Base-by-base conservation (phyloP, 495 filamentous ascomycete genomes). In the Neurospora discreta region DNA sequence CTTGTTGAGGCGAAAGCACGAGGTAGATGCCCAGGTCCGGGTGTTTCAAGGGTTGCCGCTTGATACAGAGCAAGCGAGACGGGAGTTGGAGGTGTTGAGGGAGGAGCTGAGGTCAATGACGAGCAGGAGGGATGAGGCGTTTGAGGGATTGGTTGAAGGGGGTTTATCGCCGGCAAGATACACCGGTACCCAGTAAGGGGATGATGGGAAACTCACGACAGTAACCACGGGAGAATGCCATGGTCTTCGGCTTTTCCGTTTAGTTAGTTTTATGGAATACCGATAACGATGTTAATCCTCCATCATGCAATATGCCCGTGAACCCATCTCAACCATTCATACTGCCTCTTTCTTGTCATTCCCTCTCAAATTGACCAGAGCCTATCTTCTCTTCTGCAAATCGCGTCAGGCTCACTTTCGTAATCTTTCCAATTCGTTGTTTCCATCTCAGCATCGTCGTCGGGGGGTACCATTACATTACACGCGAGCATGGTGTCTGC, bases 1-100 rank as follows among this genome's bases (percentile, higher is more conserved):
- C 3, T 72, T 89, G 73, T 79, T 87, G 23, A 73, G 78, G 3
- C 75, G 79, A 43, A 88, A 91, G 68, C 83, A 85, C 71, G 84
- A 84, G 20, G 76, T 93, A 26, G 88, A 92, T 69, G 80, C 77
- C 0, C 84, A 89, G 75, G 84, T 91, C 10, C 79, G 78, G 38
- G 84, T 80, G 4, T 95, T 91, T 74, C 85, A 89, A 72, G 88
- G 90, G 9, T 77, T 97, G 72, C 91, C 93, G 15, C 87, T 87
- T 16, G 90, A 95, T 74, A 80, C 86, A 38, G 86, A 90, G 68
- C 84, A 86, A 36, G 92, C 93, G 33, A 84, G 89, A 72, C 76
- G 84, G 18, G 88, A 90, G 78, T 85, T 95, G 52, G 90, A 90
- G 75, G 81, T 83, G 46, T 76, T 92, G 72, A 86, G 90, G 68